A percentile compares a stretch with the other conserved stretches of the same genome.
phyloP scores from a whole-genome alignment of 1,284 basidiomycete species.

The Apiotrichum sp. region DNA sequence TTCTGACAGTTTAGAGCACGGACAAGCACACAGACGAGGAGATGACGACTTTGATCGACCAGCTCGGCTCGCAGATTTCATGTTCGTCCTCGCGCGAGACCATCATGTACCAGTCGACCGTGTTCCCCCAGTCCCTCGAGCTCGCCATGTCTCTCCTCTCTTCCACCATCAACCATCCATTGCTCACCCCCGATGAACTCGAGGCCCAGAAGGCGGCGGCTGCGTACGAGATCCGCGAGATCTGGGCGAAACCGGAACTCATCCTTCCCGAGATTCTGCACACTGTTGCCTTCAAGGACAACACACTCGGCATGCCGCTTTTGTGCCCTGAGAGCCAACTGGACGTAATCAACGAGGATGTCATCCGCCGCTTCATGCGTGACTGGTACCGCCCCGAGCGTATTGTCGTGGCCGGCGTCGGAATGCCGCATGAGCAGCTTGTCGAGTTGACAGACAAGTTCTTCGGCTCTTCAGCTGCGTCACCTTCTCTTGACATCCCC shows the following conservation, averaged over 20 bases:
- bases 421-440: slow-evolving; percentile 82
- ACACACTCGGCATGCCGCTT: slow-evolving; percentile 81
- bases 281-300: slow-evolving; percentile 70
- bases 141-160: slow-evolving; percentile 81
- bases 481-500: slow-evolving; percentile 22
- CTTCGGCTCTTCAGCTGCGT: slow-evolving; percentile 62
- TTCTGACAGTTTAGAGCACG: slow-evolving; percentile 46
- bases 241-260: slow-evolving; percentile 84
- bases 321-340: slow-evolving; percentile 83
- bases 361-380: slow-evolving; percentile 63
- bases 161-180: slow-evolving; percentile 79
- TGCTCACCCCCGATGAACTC: slow-evolving; percentile 72
- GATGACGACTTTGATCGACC: slow-evolving; percentile 77
- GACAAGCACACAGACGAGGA: slow-evolving; percentile 54
- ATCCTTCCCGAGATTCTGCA: slow-evolving; percentile 91
- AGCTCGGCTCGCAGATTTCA: slow-evolving; percentile 85
- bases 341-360: slow-evolving; percentile 59
- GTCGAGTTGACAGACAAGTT: slow-evolving; percentile 76
- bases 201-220: slow-evolving; percentile 79
- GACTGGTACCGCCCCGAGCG: slow-evolving; percentile 88
- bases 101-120: slow-evolving; percentile 97
- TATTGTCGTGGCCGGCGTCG: slow-evolving; percentile 90
- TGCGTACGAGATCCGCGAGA: slow-evolving; percentile 86
- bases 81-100: slow-evolving; percentile 88
- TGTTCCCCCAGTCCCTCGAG: slow-evolving; percentile 78